A percentile compares a stretch with the other conserved stretches of the same genome.
These are phyloP conservation scores for Lentinula aciculospora DNA, from an alignment of 768 basidiomycete genomes.

Conservation along the genomic window DNA sequence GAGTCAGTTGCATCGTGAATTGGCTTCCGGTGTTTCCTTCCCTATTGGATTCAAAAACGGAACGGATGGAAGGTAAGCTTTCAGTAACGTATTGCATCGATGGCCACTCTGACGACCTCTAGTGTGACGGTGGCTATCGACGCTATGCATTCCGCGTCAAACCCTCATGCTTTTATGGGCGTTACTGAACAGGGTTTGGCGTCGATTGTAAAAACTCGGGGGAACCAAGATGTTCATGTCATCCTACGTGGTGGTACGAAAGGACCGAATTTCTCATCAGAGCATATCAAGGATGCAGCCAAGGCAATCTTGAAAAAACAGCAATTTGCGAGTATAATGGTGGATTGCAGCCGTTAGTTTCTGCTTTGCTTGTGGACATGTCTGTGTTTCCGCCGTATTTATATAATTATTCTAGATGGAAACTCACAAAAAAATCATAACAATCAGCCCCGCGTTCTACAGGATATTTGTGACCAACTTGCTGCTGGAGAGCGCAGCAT, in stretches of 20 bases:
- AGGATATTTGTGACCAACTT: conserved; percentile 71
- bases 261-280: conserved; percentile 83
- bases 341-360: conserved; percentile 75
- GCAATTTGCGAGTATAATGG: conserved; percentile 70
- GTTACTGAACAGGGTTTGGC: conserved; percentile 85
- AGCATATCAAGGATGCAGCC: conserved; percentile 63
- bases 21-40: conserved; percentile 94
- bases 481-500: conserved; percentile 61
- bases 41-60: conserved; percentile 99
- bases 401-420: conserved; percentile 52
- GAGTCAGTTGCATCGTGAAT: conserved; percentile 93
- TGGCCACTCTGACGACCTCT: not conserved
- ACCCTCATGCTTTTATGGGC: conserved; percentile 96
- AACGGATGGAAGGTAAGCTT: conserved; percentile 77
- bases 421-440: conserved; percentile 95
- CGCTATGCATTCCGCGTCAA: conserved; percentile 88
- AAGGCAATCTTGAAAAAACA: conserved; percentile 61
- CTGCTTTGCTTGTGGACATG: conserved; percentile 7
- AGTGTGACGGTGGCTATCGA: conserved; percentile 89
- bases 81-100: conserved; percentile 4
- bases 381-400: not conserved
- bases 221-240: conserved; percentile 86
- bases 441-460: conserved; percentile 82
- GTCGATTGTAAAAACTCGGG: conserved; percentile 89
- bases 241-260: conserved; percentile 91